Evolutionary conservation across 2,329 filamentous ascomycete species (phyloP).

Genomic region (Phialophora expanda): DNA sequence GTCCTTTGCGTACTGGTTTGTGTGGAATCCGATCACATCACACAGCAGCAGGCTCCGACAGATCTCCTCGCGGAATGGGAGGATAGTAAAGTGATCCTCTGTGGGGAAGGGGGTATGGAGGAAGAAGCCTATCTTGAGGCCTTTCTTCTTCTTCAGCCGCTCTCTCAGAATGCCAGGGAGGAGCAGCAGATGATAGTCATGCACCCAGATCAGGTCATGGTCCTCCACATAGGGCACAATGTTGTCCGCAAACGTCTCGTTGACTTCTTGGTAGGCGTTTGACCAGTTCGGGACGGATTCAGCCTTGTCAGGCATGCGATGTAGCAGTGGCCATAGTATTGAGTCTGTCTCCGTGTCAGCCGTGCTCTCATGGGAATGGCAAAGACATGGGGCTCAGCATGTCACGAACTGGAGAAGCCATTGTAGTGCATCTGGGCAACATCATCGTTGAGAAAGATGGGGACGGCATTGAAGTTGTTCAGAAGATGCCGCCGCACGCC

Average conservation of each 20-base stretch:
- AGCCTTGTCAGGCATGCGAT: conserved; percentile 73
- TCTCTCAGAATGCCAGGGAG: conserved; percentile 86
- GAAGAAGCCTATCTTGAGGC: conserved; percentile 93
- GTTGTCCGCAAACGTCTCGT: conserved; percentile 83
- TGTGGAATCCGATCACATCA: conserved; percentile 95
- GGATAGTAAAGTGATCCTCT: conserved; percentile 87
- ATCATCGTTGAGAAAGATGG: conserved; percentile 90
- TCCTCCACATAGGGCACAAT: conserved; percentile 81
- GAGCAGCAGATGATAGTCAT: conserved; percentile 97
- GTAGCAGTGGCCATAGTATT: conserved; percentile 94
- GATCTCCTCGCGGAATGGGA: conserved; percentile 84
- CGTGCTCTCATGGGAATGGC: not conserved
- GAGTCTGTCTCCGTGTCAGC: conserved; percentile 65
- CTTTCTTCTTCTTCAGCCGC: conserved; percentile 69
- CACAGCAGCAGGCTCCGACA: conserved; percentile 82
- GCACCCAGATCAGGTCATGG: conserved; percentile 90
- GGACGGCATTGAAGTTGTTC: conserved; percentile 85
- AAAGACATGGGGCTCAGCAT: not conserved
- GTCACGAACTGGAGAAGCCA: conserved; percentile 80
- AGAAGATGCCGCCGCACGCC: conserved; percentile 77
- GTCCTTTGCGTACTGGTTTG: conserved; percentile 92
- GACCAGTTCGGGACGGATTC: conserved; percentile 87
- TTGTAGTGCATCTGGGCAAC: conserved; percentile 94
- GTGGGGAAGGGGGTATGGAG: conserved; percentile 93
- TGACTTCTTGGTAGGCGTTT: conserved; percentile 83